Base-by-base conservation (phyloP, 148 eudicot species). In the Chenopodium formosanum region DNA sequence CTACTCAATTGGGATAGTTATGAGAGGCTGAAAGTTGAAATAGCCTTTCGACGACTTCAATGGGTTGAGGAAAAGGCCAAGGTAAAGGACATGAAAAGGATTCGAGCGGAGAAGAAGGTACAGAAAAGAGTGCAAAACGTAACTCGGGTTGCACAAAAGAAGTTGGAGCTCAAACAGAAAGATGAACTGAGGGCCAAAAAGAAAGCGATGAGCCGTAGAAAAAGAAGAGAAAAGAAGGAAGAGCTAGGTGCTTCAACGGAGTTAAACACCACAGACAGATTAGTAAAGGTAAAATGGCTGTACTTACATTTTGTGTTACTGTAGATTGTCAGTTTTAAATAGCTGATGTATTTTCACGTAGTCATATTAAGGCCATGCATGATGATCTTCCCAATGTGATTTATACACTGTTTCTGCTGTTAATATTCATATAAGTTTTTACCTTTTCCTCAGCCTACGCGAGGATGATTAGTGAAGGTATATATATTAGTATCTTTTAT, bases 1-100 rank as follows among this genome's bases (percentile, higher is more conserved):
- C 90, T 90, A 82, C 88, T 95, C 75, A 83, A 86, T 7, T 95
- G 98, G 98, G 87, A 93, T 87, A 93, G 97, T 84, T 92, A 91
- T 76, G 90, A 88, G 62, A 84, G 70, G 80, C 79, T 91, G 44
- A 89, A 91, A 86, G 81, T 77, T 77, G 94, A 91, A 83, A 85
- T 89, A 78, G 90, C 90, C 50, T 69, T 82, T 37, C 87, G 78
- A 79, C 79, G 79, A 82, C 87, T 72, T 80, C 87, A 86, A 62
- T 62, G 66, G 80, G 89, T 86, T 83, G 90, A 80, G 56, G 86
- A 91, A 79, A 86, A 76, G 83, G 86, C 84, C 58, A 88, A 82
- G 86, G 87, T 80, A 62, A 91, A 87, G 82, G 87, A 90, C 78
- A 83, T 81, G 73, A 85, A 83, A 34, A 87, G 79, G 75, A 70